These are phyloP conservation scores for Crithidia brevicula DNA, from an alignment of 208 protist genomes.

Conservation along the genomic window DNA sequence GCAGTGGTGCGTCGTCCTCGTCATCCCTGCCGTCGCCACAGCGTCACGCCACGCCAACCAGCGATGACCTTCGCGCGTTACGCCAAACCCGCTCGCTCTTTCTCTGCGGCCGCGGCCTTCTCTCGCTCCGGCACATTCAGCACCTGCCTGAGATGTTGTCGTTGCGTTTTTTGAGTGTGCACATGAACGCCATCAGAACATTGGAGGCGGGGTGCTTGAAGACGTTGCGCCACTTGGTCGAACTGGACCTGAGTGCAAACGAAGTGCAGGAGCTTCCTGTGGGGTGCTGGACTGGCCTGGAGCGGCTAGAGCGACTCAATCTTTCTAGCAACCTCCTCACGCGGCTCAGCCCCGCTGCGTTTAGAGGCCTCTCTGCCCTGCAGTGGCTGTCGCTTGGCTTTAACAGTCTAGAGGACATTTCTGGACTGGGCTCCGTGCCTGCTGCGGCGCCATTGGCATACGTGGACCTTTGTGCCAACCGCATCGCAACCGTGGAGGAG, in stretches of 20 bases:
- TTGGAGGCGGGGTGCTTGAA: slow-evolving; percentile 36
- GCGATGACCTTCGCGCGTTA: slow-evolving; percentile 37
- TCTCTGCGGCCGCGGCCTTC: slow-evolving; percentile 61
- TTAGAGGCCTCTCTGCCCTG: slow-evolving; percentile 49
- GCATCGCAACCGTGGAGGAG: slow-evolving; percentile 38
- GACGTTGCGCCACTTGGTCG: slow-evolving; percentile 55
- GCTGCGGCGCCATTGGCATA: slow-evolving; percentile 42
- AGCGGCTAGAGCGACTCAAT: slow-evolving; percentile 64
- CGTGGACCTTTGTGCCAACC: slow-evolving; percentile 80
- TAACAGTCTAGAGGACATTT: slow-evolving; percentile 60
- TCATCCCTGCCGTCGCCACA: slow-evolving; percentile 1
- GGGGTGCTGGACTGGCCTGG: slow-evolving; percentile 53
- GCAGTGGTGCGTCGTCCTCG: not conserved
- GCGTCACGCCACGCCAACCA: slow-evolving; percentile 16
- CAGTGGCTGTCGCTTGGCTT: slow-evolving; percentile 80
- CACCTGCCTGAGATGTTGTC: slow-evolving; percentile 57
- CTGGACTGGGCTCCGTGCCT: slow-evolving; percentile 52
- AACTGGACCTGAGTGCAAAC: slow-evolving; percentile 84
- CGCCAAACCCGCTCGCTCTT: slow-evolving; percentile 63
- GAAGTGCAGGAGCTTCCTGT: slow-evolving; percentile 41
- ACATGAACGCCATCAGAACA: slow-evolving; percentile 77
- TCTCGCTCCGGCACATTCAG: slow-evolving; percentile 73
- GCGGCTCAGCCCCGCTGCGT: slow-evolving; percentile 25
- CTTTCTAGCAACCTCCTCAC: slow-evolving; percentile 73
- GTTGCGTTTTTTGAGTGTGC: slow-evolving; percentile 65